Base-by-base conservation (phyloP, 495 filamentous ascomycete species). In the Penicillium chermesinum region DNA sequence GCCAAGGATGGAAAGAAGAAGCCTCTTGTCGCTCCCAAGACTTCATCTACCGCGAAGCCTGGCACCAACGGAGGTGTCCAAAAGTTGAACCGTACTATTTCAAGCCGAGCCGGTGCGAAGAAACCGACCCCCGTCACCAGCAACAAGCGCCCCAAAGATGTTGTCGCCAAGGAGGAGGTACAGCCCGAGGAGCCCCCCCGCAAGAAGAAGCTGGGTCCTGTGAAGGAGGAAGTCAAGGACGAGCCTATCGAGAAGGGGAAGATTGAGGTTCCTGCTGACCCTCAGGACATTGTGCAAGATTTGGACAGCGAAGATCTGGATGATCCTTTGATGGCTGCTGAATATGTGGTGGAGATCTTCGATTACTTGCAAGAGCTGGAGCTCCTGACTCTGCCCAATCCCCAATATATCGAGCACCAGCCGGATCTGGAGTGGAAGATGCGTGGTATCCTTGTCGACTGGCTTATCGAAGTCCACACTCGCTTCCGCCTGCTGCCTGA, bases 381-480 rank as follows among this genome's bases (percentile, higher is more conserved):
- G 67, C 70, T 82, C 60, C 74, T 80, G 8, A 91, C 90, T 2
- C 72, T 88, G 56, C 88, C 94, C 35, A 97, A 97, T 67, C 84
- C 90, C 7, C 69, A 91, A 41, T 98, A 98, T 71, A 98, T 98
- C 76, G 79, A 87, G 4, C 85, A 90, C 62, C 93, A 98, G 62
- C 84, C 86, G 18, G 89, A 96, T 52, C 75, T 98, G 2, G 91
- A 96, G 67, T 98, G 93, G 93, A 93, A 96, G 74, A 95, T 95
- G 75, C 88, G 93, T 57, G 93, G 90, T 36, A 96, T 98, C 52
- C 82, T 98, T 44, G 83, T 97, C 48, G 94, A 98, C 75, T 98
- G 93, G 93, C 77, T 98, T 45, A 89, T 98, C 52, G 93, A 98
- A 66, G 93, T 98, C 36, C 93, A 98, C 74, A 94, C 88, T 16